These are phyloP conservation scores for Globisporangium barbulae DNA, from an alignment of 352 stramenopile genomes.

Conservation along the genomic window DNA sequence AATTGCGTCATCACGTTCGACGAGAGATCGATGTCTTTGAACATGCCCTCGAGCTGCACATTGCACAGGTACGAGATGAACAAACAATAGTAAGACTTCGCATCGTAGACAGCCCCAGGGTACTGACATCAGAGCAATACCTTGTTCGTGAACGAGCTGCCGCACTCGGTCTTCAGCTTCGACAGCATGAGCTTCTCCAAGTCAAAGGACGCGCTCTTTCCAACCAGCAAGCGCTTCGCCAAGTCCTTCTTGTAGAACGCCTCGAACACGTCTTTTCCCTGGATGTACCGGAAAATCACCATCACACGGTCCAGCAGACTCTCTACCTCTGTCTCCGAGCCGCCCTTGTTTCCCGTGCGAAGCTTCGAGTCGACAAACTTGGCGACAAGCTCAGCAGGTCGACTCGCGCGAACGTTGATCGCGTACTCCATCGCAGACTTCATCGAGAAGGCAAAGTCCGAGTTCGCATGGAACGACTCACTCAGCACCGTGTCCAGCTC, in stretches of 20 bases:
- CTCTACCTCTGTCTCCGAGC: slow-evolving; percentile 87
- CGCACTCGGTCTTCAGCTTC: slow-evolving; percentile 98
- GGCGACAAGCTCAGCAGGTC: slow-evolving; percentile 87
- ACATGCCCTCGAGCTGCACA: slow-evolving; percentile 98
- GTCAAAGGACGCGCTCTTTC: slow-evolving; percentile 89
- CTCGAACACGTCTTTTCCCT: slow-evolving; percentile 99
- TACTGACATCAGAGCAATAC: slow-evolving; percentile 22
- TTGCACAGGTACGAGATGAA: background rate
- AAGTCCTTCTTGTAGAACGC: slow-evolving; percentile 99
- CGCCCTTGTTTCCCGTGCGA: slow-evolving; percentile 81
- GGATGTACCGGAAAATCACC: slow-evolving; percentile 94
- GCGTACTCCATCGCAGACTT: slow-evolving; percentile 89
- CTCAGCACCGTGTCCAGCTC: slow-evolving; percentile 78
- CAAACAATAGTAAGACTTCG: background rate
- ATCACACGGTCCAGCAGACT: slow-evolving; percentile 90
- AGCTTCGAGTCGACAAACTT: slow-evolving; percentile 92
- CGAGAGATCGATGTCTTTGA: slow-evolving; percentile 98
- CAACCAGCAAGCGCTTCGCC: slow-evolving; percentile 95
- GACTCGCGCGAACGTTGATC: slow-evolving; percentile 83
- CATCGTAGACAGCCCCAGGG: background rate
- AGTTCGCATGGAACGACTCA: slow-evolving; percentile 68
- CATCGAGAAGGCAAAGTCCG: slow-evolving; percentile 76
- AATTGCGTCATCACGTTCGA: slow-evolving; percentile 94
- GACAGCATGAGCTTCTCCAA: slow-evolving; percentile 96
- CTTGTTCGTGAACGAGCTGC: slow-evolving; percentile 97